Conservation (phyloP, 495 filamentous ascomycete species). For the Parathielavia hyrcaniae region DNA sequence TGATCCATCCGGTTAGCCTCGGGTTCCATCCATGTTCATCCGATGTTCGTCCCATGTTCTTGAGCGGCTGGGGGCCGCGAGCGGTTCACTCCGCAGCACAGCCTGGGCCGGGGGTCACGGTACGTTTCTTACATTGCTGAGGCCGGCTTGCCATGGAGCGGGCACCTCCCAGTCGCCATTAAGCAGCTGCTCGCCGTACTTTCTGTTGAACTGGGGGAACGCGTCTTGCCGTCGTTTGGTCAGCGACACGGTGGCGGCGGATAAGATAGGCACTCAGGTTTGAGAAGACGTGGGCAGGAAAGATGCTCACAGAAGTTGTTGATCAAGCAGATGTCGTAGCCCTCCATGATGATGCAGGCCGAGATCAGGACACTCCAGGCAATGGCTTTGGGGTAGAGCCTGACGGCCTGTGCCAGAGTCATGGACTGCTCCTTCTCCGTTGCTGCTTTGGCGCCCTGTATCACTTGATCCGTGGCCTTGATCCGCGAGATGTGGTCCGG, state of each 20-base stretch:
- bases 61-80: background rate
- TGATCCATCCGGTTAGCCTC: background rate
- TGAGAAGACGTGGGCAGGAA: background rate
- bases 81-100: background rate
- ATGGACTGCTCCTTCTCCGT: constrained; percentile 51
- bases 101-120: background rate
- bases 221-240: constrained; percentile 33
- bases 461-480: constrained; percentile 36
- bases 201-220: constrained; percentile 57
- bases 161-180: constrained; percentile 61
- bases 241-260: background rate
- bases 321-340: constrained; percentile 55
- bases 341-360: constrained; percentile 60
- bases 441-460: constrained; percentile 42
- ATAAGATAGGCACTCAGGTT: too few species aligned
- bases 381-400: constrained; percentile 51
- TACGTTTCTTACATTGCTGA: constrained; percentile 57
- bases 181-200: constrained; percentile 55
- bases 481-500: constrained; percentile 15
- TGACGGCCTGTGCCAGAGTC: constrained; percentile 48
- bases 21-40: constrained; percentile 1
- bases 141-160: constrained; percentile 68
- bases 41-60: too few species aligned
- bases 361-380: constrained; percentile 56
- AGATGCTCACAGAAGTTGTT: constrained; percentile 49